Conservation (phyloP, 129 eudicot genomes). For the Kitagawia praeruptora region DNA sequence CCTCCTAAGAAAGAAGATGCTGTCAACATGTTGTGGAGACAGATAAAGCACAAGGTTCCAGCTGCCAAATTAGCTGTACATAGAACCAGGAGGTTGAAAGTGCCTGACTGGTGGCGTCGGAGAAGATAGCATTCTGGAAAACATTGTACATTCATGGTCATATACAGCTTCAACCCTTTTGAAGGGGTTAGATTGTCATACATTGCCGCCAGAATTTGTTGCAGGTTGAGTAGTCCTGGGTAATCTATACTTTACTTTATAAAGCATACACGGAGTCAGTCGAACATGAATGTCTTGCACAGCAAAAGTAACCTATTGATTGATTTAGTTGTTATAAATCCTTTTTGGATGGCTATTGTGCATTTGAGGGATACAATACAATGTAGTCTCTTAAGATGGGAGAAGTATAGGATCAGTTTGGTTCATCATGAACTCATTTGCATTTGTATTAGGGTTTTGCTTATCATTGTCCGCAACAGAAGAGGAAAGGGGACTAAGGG, state of each 20-base stretch:
- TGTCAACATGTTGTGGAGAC: slow-evolving; percentile 94
- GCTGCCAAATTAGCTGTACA: slow-evolving; percentile 67
- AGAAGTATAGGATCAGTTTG: no score
- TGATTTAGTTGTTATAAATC: background rate
- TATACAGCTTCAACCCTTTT: slow-evolving; percentile 8
- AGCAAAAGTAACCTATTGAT: background rate
- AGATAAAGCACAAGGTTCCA: slow-evolving; percentile 69
- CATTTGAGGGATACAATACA: background rate
- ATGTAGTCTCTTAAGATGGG: no score
- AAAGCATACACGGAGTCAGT: background rate
- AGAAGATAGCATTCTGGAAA: slow-evolving; percentile 11
- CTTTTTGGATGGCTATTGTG: background rate
- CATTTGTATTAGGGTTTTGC: no score
- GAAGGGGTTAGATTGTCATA: background rate
- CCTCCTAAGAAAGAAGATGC: slow-evolving; percentile 89
- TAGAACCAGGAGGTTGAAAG: slow-evolving; percentile 79
- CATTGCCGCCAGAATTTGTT: background rate
- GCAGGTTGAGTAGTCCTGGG: background rate
- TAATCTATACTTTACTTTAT: background rate
- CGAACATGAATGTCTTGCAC: background rate
- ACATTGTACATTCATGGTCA: slow-evolving; percentile 17
- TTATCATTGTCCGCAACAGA: no score
- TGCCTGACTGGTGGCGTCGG: slow-evolving; percentile 90
- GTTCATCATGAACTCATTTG: no score
- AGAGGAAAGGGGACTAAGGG: no score